A percentile compares a stretch with the other conserved stretches of the same genome.
Evolutionary conservation across 345 rosid genomes (phyloP).

Genomic region (Camelina neglecta): DNA sequence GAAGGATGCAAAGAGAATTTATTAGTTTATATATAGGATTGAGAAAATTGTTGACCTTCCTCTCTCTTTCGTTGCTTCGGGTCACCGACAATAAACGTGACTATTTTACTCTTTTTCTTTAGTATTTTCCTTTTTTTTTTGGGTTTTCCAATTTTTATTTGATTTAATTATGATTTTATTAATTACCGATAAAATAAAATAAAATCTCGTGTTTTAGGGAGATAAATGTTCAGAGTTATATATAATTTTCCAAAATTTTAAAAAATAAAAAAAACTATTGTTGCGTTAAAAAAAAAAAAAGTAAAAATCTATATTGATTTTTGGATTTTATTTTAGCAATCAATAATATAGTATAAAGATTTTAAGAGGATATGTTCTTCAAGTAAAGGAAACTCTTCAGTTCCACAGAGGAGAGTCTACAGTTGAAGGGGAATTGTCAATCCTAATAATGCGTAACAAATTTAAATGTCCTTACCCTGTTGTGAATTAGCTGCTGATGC

Average conservation of each 20-base stretch:
- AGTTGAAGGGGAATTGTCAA: no score
- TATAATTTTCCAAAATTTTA: background rate
- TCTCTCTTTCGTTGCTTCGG: conserved; percentile 36
- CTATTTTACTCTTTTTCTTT: background rate
- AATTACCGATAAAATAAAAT: background rate
- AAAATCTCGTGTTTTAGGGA: background rate
- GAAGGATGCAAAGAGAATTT: background rate
- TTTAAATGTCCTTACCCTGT: no score
- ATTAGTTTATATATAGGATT: background rate
- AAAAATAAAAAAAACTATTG: no score
- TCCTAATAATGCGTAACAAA: no score
- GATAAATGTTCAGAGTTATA: background rate
- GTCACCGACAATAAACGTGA: conserved; percentile 37
- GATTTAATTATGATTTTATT: background rate
- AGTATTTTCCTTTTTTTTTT: background rate
- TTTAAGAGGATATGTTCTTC: no score
- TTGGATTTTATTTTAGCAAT: no score
- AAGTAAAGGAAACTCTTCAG: no score
- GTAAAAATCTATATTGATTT: no score
- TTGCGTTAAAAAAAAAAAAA: no score
- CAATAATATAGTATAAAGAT: no score
- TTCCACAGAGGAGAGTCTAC: no score
- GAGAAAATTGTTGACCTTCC: conserved; percentile 27
- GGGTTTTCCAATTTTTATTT: background rate
- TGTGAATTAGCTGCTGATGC: no score